These are phyloP conservation scores for Colletotrichum navitas DNA, from an alignment of 2,329 filamentous ascomycete genomes.

Conservation along the genomic window DNA sequence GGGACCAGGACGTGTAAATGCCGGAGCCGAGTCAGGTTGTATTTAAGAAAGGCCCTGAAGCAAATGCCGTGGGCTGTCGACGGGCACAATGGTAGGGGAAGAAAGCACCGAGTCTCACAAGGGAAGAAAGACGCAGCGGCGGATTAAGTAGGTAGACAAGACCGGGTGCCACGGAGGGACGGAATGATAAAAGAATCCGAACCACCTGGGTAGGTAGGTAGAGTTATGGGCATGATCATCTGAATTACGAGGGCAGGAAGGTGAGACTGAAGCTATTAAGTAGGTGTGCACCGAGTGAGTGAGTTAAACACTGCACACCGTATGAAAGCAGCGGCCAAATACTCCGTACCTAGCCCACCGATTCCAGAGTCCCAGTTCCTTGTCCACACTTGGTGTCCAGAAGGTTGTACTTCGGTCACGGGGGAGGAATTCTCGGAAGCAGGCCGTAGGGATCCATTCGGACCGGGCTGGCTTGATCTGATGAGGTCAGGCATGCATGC, in stretches of 20 bases:
- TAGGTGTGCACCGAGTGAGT: constrained; percentile 15
- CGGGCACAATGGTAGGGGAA: background rate
- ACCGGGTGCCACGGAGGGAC: background rate
- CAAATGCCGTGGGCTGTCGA: background rate
- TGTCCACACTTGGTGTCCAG: constrained; percentile 24
- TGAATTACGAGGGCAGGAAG: background rate
- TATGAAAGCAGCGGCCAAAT: constrained; percentile 25
- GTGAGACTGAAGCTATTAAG: constrained; percentile 21
- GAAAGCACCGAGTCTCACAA: background rate
- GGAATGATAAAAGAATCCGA: constrained; percentile 5
- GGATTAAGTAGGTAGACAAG: background rate
- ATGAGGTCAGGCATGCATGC: background rate
- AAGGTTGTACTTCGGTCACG: background rate
- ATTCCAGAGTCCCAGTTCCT: constrained; percentile 15
- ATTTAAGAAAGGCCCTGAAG: background rate
- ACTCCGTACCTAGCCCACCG: background rate
- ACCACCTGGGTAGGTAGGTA: too few relatives aligned
- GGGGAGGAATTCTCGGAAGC: constrained; percentile 11
- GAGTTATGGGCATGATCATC: constrained; percentile 17
- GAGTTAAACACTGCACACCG: constrained; percentile 19
- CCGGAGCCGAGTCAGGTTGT: background rate
- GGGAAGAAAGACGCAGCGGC: background rate
- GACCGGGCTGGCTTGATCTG: constrained; percentile 2
- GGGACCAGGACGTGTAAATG: background rate
- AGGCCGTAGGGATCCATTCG: background rate